These are phyloP conservation scores for Roridomyces roridus DNA, from an alignment of 768 basidiomycete species.

Conservation along the genomic window DNA sequence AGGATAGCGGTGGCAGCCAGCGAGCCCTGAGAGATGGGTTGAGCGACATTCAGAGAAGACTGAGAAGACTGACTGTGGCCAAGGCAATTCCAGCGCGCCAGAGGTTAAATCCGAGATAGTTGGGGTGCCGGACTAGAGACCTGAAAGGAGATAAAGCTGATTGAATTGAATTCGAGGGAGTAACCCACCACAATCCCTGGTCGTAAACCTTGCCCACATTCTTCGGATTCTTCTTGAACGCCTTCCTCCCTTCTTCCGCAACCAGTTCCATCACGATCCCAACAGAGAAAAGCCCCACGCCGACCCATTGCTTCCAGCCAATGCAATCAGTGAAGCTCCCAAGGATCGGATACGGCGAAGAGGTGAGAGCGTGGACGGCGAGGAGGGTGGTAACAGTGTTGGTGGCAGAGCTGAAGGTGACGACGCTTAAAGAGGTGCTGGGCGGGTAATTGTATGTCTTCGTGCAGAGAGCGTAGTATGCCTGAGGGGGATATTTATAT, in stretches of 20 bases:
- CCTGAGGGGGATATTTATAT: background rate
- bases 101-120: constrained; percentile 31
- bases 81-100: constrained; percentile 31
- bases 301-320: constrained; percentile 24
- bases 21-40: constrained; percentile 2
- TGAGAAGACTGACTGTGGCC: constrained; percentile 10
- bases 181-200: constrained; percentile 28
- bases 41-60: background rate
- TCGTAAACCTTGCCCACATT: constrained; percentile 30
- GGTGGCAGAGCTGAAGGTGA: constrained; percentile 19
- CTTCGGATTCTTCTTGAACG: constrained; percentile 30
- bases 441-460: constrained; percentile 1
- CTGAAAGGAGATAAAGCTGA: background rate
- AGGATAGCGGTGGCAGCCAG: constrained; percentile 2
- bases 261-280: constrained; percentile 26
- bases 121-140: constrained; percentile 31
- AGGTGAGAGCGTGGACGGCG: constrained; percentile 25
- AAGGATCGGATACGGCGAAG: constrained; percentile 7
- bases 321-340: too few relatives aligned
- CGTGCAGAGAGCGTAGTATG: too few relatives aligned
- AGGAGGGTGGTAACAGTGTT: constrained; percentile 28
- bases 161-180: constrained; percentile 6
- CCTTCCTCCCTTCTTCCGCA: constrained; percentile 27
- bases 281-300: constrained; percentile 20
- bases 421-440: constrained; percentile 7